Evolutionary conservation across 352 stramenopile genomes (phyloP).

Genomic region (Phytophthora meadii): DNA sequence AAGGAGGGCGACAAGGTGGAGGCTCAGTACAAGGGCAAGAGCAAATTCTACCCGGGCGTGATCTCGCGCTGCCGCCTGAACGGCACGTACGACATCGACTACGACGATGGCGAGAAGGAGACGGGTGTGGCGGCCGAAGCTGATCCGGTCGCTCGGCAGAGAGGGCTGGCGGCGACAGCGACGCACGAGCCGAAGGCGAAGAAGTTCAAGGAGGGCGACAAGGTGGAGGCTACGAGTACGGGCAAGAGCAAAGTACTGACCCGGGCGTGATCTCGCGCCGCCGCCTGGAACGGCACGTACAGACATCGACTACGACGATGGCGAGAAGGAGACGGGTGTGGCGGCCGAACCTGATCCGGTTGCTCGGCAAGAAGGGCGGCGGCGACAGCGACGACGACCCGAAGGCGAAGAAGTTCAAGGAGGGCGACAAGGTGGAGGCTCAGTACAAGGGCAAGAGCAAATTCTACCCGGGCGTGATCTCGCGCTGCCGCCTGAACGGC

Average conservation of each 20-base stretch:
- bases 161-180: constrained; percentile 14
- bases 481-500: constrained; percentile 19
- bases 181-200: constrained; percentile 20
- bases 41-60: constrained; percentile 22
- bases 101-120: constrained; percentile 24
- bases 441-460: constrained; percentile 26
- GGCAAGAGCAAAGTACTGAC: constrained; percentile 25
- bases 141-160: constrained; percentile 16
- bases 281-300: constrained; percentile 24
- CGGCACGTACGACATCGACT: constrained; percentile 26
- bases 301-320: constrained; percentile 25
- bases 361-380: constrained; percentile 10
- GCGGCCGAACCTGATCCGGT: constrained; percentile 21
- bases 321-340: constrained; percentile 26
- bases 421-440: constrained; percentile 23
- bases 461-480: constrained; percentile 24
- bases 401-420: constrained; percentile 25
- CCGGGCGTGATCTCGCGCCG: constrained; percentile 19
- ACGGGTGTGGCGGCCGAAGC: constrained; percentile 22
- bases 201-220: constrained; percentile 25
- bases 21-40: constrained; percentile 27
- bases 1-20: constrained; percentile 25
- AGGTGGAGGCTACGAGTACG: constrained; percentile 26
- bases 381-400: constrained; percentile 20
- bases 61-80: constrained; percentile 23